A percentile compares a stretch with the other conserved stretches of the same genome.
phyloP scores from a whole-genome alignment of 192 early-diverging fungal species.

The Umbelopsis sp. region DNA sequence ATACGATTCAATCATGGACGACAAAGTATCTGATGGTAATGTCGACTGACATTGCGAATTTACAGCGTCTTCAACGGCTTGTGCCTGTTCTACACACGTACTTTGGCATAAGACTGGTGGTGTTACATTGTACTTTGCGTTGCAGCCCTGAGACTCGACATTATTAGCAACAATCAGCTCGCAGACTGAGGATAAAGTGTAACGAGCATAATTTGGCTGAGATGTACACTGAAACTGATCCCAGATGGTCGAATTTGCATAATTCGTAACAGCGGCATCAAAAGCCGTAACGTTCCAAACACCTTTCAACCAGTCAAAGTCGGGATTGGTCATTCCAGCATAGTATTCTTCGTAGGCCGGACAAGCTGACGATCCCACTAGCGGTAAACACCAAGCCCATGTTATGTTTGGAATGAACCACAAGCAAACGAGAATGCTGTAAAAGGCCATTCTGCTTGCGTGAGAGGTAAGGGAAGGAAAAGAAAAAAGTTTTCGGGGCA shows the following conservation, averaged over 20 bases:
- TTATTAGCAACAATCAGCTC: conserved; percentile 25
- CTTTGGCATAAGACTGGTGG: conserved; percentile 32
- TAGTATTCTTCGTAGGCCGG: conserved; percentile 32
- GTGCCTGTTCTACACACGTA: conserved; percentile 24
- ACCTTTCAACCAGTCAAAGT: conserved; percentile 14
- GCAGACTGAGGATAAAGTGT: conserved; percentile 27
- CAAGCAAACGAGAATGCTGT: background rate
- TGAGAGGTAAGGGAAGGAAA: background rate
- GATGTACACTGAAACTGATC: conserved; percentile 13
- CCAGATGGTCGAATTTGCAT: conserved; percentile 26
- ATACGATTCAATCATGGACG: background rate
- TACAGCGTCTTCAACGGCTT: conserved; percentile 6
- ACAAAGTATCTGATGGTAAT: background rate
- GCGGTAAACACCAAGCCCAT: conserved; percentile 18
- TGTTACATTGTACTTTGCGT: conserved; percentile 13
- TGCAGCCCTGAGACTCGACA: conserved; percentile 24
- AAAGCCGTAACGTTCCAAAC: conserved; percentile 27
- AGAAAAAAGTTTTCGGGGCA: background rate
- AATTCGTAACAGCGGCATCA: conserved; percentile 15
- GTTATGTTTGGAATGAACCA: background rate
- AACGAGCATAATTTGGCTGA: conserved; percentile 28
- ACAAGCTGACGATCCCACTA: conserved; percentile 22
- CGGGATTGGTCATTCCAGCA: conserved; percentile 5
- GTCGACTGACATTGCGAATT: background rate
- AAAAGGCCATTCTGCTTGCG: background rate